Base-by-base conservation (phyloP, 805 yeast species). In the Teunomyces pallodes region DNA sequence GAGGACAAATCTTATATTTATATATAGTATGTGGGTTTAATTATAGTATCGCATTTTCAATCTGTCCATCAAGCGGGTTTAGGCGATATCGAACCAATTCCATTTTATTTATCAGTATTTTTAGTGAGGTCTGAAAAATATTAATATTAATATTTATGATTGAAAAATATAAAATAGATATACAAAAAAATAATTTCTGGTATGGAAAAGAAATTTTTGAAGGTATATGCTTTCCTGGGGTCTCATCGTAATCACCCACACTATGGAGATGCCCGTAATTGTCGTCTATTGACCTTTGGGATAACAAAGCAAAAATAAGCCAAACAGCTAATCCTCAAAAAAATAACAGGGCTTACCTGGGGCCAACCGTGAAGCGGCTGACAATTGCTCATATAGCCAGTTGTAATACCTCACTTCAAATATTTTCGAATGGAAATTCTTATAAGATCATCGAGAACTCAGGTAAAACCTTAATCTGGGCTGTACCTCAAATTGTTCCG, bases 71-170 rank as follows among this genome's bases (percentile, higher is more conserved):
- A 16, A 31, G 24, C 14, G 30, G n/a, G 41, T 13, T 26, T 24
- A 12, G 27, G 30, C 41, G 41, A 38, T 38, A 38, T 20, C 41
- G 41, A 38, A 38, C 28, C 41, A 38, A 38, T 38, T 38, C 41
- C 41, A 38, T 38, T 38, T n/a, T 26, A 29, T 26, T 24, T 20
- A 38, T 38, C 30, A 10, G 27, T 38, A 38, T 38, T 38, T 38
- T 38, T 7, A 4, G 9, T 26, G 29, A 38, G 10, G 29, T 17
- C 27, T n/a, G 14, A 17, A 20, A 12, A 17, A 20, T 20, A 20
- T 20, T 36, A 36, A 38, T 16, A 30, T 6, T 42, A 29, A 20
- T 31, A 17, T 17, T 42, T 24, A 16, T 29, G 36, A 9, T 9
- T 3, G 17, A 32, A 30, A 29, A 30, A 30, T 32, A 30, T 20